A percentile compares a stretch with the other conserved stretches of the same genome.
phyloP scores from a whole-genome alignment of 371 early-diverging fungal species.

The Zychaea mexicana region DNA sequence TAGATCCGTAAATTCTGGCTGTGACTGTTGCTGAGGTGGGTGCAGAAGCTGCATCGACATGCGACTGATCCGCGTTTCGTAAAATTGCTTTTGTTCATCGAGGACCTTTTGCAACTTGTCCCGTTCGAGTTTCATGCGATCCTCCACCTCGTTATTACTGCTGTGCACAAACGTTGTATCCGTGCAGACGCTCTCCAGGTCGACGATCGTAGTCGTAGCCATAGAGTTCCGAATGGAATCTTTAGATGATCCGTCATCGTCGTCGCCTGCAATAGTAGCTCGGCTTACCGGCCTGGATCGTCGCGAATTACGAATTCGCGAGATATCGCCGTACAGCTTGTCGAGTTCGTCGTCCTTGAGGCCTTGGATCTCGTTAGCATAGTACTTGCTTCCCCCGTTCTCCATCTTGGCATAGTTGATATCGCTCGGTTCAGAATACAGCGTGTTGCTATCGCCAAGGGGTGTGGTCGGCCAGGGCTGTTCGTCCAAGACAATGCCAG shows the following conservation, averaged over 20 bases:
- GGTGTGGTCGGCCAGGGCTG: slow-evolving; percentile 11
- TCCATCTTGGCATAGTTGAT: slow-evolving; percentile 83
- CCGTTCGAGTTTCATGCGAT: slow-evolving; percentile 52
- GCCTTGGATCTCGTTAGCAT: slow-evolving; percentile 48
- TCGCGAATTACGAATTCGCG: slow-evolving; percentile 54
- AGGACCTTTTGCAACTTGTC: slow-evolving; percentile 56
- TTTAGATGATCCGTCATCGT: slow-evolving; percentile 50
- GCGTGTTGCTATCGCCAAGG: slow-evolving; percentile 26
- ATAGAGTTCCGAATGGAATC: slow-evolving; percentile 48
- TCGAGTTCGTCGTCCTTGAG: slow-evolving; percentile 65
- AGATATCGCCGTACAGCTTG: slow-evolving; percentile 58
- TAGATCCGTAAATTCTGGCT: slow-evolving; percentile 33
- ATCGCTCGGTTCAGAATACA: slow-evolving; percentile 59
- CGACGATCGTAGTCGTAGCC: slow-evolving; percentile 34
- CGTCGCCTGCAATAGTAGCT: slow-evolving; percentile 41
- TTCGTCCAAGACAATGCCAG: slow-evolving; percentile 18
- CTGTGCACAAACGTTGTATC: slow-evolving; percentile 34
- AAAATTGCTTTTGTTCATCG: slow-evolving; percentile 54
- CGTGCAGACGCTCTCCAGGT: slow-evolving; percentile 48
- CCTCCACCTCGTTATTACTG: slow-evolving; percentile 43
- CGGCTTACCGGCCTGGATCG: slow-evolving; percentile 59
- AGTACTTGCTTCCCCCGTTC: slow-evolving; percentile 57
- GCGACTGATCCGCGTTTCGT: slow-evolving; percentile 57
- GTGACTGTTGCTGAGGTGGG: slow-evolving; percentile 7
- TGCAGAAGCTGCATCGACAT: slow-evolving; percentile 40